Percentiles rank a stretch among this genome's conserved stretches.
phyloP scores from a whole-genome alignment of 2,329 filamentous ascomycete species.

The Didymellaceae sp. region DNA sequence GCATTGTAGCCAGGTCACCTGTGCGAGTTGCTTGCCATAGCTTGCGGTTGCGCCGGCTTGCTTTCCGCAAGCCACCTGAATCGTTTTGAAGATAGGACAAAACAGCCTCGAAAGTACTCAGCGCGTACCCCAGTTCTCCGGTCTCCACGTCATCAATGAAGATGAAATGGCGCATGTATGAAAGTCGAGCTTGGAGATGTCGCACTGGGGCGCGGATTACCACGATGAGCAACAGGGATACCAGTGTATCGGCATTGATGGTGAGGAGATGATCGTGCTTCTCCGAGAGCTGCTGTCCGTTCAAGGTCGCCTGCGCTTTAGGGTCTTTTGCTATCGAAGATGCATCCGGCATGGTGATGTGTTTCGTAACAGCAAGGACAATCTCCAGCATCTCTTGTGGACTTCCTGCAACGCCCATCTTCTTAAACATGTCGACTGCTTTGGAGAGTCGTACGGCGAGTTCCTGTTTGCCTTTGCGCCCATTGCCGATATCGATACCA shows the following conservation, averaged over 20 bases:
- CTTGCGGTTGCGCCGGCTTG: conserved; percentile 83
- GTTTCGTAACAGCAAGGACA: conserved; percentile 80
- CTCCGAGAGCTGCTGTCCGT: conserved; percentile 51
- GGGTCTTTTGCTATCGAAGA: conserved; percentile 28
- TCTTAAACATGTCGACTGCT: conserved; percentile 88
- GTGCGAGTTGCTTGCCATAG: conserved; percentile 85
- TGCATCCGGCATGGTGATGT: conserved; percentile 69
- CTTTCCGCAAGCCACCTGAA: conserved; percentile 79
- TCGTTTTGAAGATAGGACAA: conserved; percentile 85
- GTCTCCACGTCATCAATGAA: conserved; percentile 98
- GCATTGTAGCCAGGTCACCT: conserved; percentile 78
- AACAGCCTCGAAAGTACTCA: conserved; percentile 96
- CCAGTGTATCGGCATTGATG: conserved; percentile 87
- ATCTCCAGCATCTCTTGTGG: conserved; percentile 90
- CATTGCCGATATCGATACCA: conserved; percentile 83
- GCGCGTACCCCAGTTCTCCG: conserved; percentile 92
- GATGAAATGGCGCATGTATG: conserved; percentile 97
- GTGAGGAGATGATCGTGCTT: conserved; percentile 64
- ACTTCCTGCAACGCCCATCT: conserved; percentile 76
- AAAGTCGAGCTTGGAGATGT: conserved; percentile 83
- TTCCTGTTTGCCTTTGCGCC: conserved; percentile 78
- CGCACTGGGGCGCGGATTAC: conserved; percentile 89
- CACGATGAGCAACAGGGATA: conserved; percentile 88
- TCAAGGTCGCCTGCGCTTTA: conserved; percentile 36
- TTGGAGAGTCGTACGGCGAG: conserved; percentile 76